Conservation (phyloP, 345 rosid genomes). For the Euclidium syriacum region DNA sequence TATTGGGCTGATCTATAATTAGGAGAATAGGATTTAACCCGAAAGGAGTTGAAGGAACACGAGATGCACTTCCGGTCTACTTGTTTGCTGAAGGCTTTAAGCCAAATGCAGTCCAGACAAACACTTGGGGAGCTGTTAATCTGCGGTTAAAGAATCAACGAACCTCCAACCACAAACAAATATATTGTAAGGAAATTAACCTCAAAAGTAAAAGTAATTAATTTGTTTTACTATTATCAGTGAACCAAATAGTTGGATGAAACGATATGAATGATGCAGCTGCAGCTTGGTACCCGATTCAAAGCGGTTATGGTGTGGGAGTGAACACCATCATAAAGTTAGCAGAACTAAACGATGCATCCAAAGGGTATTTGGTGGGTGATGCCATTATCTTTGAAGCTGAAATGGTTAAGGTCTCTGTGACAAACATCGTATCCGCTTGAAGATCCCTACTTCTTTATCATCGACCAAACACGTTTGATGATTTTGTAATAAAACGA, state of each 20-base stretch:
- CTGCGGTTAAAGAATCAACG: slow-evolving; percentile 26
- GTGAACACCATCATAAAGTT: slow-evolving; percentile 17
- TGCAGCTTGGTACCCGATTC: slow-evolving; percentile 31
- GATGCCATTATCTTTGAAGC: slow-evolving; percentile 41
- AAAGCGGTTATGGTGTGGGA: slow-evolving; percentile 12
- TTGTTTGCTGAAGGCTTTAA: slow-evolving; percentile 10
- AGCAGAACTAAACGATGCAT: background rate
- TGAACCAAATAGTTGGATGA: background rate
- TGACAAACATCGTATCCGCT: slow-evolving; percentile 18
- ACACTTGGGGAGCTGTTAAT: slow-evolving; percentile 30
- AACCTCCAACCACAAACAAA: background rate
- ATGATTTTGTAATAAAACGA: background rate
- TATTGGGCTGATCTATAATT: background rate
- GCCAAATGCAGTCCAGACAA: slow-evolving; percentile 7
- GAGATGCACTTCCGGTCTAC: slow-evolving; percentile 13
- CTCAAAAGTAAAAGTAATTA: background rate
- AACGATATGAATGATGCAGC: background rate
- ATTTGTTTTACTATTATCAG: background rate
- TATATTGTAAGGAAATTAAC: slow-evolving; percentile 20
- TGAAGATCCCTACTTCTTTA: background rate
- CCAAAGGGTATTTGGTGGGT: slow-evolving; percentile 29
- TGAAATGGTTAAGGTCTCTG: slow-evolving; percentile 24
- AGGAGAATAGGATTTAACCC: slow-evolving; percentile 33
- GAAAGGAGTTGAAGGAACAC: slow-evolving; percentile 19
- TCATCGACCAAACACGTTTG: background rate